Base-by-base conservation (phyloP, 805 yeast species). In the Kodamaea hsintzibuensis region DNA sequence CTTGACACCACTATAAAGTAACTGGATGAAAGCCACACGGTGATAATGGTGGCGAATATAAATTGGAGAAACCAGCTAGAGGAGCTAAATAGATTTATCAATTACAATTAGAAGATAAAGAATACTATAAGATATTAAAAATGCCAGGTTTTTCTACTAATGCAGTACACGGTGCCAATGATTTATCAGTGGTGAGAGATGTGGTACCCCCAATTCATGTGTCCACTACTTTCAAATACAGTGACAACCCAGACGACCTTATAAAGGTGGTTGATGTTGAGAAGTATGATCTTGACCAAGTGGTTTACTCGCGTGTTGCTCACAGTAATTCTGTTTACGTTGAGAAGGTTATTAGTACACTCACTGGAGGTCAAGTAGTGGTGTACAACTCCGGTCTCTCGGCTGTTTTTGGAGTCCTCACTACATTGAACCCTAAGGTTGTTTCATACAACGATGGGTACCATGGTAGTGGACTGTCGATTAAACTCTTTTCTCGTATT, bases 181-280 rank as follows among this genome's bases (percentile, higher is more conserved):
- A 68, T 3, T 63, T 76, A 33, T 73, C 78, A 55, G 72, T 88
- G 57, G 88, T 83, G 5, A 63, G 80, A 0, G 92, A 88, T 62
- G 86, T 87, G 42, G 84, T 86, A 0, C 85, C 93, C 6, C 96
- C 98, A 19, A 85, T 92, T 55, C 89, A 88, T 57, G 86, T 89
- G 2, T 70, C 95, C 1, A 88, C 97, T 1, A 92, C 96, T 0
- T 91, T 75, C 68, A 77, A 82, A 52, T 92, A 91, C 69, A 70
- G 81, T 27, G 66, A 76, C 2, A 80, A 88, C 57, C 91, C 92
- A 1, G 74, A 66, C 0, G 72, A 83, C 19, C 74, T 89, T 45
- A 63, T 73, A 12, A 77, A 84, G 7, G 79, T 81, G 3, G 57
- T 56, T 2, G 71, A 69, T 42, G 35, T 56, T 14, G 57, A 59